phyloP scores from a whole-genome alignment of 148 eudicot species.

The Nepenthes gracilis region DNA sequence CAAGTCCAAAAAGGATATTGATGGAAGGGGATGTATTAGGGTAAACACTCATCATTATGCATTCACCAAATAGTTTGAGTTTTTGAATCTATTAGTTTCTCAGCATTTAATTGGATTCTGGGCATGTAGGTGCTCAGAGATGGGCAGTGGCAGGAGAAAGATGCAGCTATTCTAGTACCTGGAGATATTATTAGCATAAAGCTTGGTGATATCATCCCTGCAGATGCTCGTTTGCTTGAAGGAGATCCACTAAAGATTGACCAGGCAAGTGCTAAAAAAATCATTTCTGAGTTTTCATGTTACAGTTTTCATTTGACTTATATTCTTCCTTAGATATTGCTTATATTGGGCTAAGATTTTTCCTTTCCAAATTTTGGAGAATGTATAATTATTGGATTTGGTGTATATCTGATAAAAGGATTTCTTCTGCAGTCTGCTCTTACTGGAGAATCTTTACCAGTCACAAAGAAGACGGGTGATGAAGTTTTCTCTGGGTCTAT shows the following conservation, averaged over 20 bases:
- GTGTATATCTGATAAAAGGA: constrained; percentile 4
- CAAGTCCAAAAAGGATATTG: too few species aligned
- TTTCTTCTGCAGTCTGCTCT: constrained; percentile 43
- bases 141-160: constrained; percentile 55
- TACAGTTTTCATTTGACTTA: too few species aligned
- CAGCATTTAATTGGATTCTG: constrained; percentile 1
- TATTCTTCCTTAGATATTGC: too few species aligned
- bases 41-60: too few species aligned
- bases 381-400: background rate
- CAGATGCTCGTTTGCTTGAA: constrained; percentile 65
- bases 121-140: constrained; percentile 49
- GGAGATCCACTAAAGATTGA: constrained; percentile 56
- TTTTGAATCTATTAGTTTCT: too few species aligned
- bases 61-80: too few species aligned
- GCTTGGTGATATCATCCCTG: constrained; percentile 63
- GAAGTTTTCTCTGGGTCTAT: constrained; percentile 57
- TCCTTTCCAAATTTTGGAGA: too few species aligned
- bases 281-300: background rate
- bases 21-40: too few species aligned
- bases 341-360: too few species aligned
- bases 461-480: constrained; percentile 46
- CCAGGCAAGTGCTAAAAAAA: constrained; percentile 25
- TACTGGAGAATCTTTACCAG: constrained; percentile 57
- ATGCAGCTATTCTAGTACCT: constrained; percentile 52
- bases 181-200: constrained; percentile 64